Evolutionary conservation across 306 rosid genomes (phyloP), one percentile per base, ranked within the genome.

Genomic region (Cucumis cinereus): DNA sequence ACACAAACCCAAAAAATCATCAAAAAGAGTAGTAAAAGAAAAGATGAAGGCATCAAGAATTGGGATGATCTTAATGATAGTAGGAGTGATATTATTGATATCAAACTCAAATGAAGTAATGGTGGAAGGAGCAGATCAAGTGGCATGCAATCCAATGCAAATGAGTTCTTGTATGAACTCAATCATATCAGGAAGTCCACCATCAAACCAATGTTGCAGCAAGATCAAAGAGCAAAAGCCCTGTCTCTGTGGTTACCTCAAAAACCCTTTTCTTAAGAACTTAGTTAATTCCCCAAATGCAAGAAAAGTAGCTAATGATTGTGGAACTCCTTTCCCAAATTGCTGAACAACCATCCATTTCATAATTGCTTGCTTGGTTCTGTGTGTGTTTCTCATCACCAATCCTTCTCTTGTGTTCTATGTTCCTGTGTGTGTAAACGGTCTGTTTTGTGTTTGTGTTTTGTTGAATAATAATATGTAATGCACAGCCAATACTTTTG

Each of bases 221-320:
- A 95, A 95, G 89, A 86, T 95, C 84, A 95, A 86, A 81, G 91
- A 95, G 76, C 99, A 95, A 82, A 90, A 85, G 79, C 98, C 99
- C 1, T 95, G 99, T 81, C 98, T 95, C 67, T 95, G 98, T 81
- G 89, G 86, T 61, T 92, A 92, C 82, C 88, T 95, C 78, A 87
- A 83, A 77, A 92, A 95, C 77, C 99, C 99, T 13, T 86, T 83
- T 77, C 98, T 95, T 60, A 92, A 85, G 88, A 92, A 84, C 82
- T 92, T 92, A 77, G 99, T 95, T 33, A 80, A 83, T 87, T 78
- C 98, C 23, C 97, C 98, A 11, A 95, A 92, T 85, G 98, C 99
- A 9, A 89, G 96, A 84, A 90, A 82, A 82, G 99, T 95, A 79
- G 98, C 99, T 5, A 83, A 49, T 73, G 86, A 88, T 71, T 94